Base-by-base conservation (phyloP, 345 rosid species). In the Salix udensis region DNA sequence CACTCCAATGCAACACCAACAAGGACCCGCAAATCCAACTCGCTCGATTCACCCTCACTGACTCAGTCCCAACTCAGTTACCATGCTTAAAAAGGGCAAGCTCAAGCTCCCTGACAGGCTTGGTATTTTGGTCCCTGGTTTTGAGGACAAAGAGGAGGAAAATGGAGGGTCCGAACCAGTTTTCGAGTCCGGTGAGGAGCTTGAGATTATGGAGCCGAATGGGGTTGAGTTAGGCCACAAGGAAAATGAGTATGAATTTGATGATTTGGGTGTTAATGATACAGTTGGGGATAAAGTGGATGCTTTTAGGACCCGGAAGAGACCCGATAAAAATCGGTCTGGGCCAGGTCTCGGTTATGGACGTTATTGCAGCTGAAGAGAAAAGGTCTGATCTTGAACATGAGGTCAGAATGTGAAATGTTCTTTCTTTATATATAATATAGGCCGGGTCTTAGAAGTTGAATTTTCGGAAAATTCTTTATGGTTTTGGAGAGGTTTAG, bases 301-400 rank as follows among this genome's bases (percentile, higher is more conserved):
- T n/a, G 19, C 14, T 23, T 58, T 58, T 14, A 64, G 53, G 71
- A 77, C 21, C 46, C 70, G 80, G 30, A 65, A 58, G 44, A 83
- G 69, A 69, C 48, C 83, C 13, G 80, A 80, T 12, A 86, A 80
- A 75, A 82, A 81, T 16, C 81, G 81, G 55, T 46, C 68, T n/a
- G 77, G 76, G 44, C 36, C 77, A 65, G 50, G 76, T 86, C 23
- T 85, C 88, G 30, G 83, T 64, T 15, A 55, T 66, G 77, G 85
- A 86, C 78, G 74, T 80, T 58, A 82, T 87, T 69, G 86, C 81
- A 21, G 89, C 87, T 1, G 91, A 88, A 55, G 96, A 88, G 77
- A 91, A 89, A 82, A 86, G 88, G 84, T 89, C 93, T 16, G 89
- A 91, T 75, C 77, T 89, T 71, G 84, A 76, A 70, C 72, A 88